A percentile compares a stretch with the other conserved stretches of the same genome.
Conservation (phyloP, 306 rosid species). For the Vicia faba region DNA sequence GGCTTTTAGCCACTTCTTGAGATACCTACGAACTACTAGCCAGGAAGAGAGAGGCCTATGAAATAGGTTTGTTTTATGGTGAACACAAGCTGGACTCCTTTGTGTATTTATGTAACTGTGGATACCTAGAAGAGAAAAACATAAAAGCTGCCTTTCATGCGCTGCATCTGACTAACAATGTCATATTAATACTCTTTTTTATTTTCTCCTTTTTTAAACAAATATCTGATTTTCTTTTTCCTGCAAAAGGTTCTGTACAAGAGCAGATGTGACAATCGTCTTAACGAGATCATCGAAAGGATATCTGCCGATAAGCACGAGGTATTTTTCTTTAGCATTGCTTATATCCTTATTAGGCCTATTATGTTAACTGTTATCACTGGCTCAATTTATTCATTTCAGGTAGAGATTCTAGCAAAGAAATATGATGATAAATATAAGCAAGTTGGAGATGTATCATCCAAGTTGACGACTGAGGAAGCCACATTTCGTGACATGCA, state of each 20-base stretch:
- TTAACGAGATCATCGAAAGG: constrained; percentile 88
- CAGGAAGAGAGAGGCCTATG: background rate
- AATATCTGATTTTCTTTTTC: constrained; percentile 21
- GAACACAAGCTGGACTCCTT: constrained; percentile 16
- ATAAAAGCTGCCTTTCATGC: constrained; percentile 12
- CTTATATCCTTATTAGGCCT: constrained; percentile 33
- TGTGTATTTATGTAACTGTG: constrained; percentile 3
- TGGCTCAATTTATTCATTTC: constrained; percentile 38
- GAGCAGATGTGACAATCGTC: constrained; percentile 96
- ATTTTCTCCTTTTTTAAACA: constrained; percentile 15
- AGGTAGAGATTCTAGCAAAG: constrained; percentile 80
- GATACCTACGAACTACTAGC: constrained; percentile 18
- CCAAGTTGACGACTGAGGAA: constrained; percentile 89
- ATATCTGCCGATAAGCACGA: constrained; percentile 74
- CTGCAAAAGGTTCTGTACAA: constrained; percentile 81
- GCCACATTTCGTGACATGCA: constrained; percentile 92
- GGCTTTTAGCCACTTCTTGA: constrained; percentile 33
- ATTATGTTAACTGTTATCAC: constrained; percentile 26
- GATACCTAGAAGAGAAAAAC: constrained; percentile 28
- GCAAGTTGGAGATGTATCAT: constrained; percentile 90
- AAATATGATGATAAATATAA: constrained; percentile 93
- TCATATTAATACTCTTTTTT: constrained; percentile 23
- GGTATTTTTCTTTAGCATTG: constrained; percentile 59
- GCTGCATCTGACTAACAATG: constrained; percentile 24
- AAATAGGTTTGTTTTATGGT: constrained; percentile 17